phyloP scores from a whole-genome alignment of 768 basidiomycete species.

The Xerocomellus dryophilus region DNA sequence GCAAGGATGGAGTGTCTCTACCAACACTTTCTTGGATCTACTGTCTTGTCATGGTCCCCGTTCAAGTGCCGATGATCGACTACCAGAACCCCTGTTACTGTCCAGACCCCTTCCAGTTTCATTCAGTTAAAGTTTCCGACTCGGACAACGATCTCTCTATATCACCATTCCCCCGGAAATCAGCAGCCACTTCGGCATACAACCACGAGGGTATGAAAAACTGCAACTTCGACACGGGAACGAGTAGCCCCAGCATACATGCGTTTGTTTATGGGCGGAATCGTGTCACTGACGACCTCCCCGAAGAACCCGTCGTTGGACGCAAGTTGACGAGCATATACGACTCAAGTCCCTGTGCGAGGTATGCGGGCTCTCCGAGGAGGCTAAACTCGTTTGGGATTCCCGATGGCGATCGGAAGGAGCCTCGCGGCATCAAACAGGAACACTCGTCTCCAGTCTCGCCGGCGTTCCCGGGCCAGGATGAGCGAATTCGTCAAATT shows the following conservation, averaged over 20 bases:
- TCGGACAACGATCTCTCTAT: constrained; percentile 2
- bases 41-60: neutral
- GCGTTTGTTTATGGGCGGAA: neutral
- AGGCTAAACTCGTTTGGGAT: neutral
- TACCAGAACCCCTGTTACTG: constrained; percentile 60
- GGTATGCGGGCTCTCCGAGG: neutral
- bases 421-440: neutral
- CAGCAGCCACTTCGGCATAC: neutral
- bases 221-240: neutral
- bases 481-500: neutral
- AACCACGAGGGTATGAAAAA: neutral
- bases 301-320: neutral
- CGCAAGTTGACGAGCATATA: neutral
- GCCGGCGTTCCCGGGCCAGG: neutral
- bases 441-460: neutral
- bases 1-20: no score
- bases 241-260: constrained; percentile 1
- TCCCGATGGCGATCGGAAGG: neutral
- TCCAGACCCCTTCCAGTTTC: constrained; percentile 34
- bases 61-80: constrained; percentile 39
- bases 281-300: constrained; percentile 12
- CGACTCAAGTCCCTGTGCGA: neutral
- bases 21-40: no score
- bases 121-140: neutral
- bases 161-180: constrained; percentile 3